These are phyloP conservation scores for Cytospora mali DNA, from an alignment of 2,329 filamentous ascomycete species.

Conservation along the genomic window DNA sequence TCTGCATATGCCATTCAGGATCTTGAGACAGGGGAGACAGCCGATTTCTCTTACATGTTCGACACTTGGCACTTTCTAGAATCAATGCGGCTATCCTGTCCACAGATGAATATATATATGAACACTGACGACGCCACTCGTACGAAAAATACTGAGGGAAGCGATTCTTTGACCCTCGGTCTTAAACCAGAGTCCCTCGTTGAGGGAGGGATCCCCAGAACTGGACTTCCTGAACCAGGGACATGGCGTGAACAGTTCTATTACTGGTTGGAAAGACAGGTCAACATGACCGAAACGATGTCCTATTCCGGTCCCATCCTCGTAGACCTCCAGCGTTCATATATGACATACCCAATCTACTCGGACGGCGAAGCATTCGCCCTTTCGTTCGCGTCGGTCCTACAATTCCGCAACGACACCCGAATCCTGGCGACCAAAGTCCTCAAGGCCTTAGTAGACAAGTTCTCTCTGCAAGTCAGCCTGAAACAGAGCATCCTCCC, in stretches of 20 bases:
- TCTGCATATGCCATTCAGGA: background rate
- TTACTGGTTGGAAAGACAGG: background rate
- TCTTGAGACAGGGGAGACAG: conserved; percentile 14
- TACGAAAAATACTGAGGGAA: background rate
- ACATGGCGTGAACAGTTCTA: conserved; percentile 10
- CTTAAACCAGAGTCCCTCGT: conserved; percentile 6
- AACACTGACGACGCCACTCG: background rate
- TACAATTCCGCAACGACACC: conserved; percentile 38
- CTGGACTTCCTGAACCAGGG: background rate
- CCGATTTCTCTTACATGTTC: conserved; percentile 17
- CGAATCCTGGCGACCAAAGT: conserved; percentile 29
- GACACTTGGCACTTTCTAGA: conserved; percentile 3
- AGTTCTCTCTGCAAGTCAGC: conserved; percentile 8
- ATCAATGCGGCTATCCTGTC: conserved; percentile 6
- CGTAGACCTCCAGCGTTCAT: conserved; percentile 8
- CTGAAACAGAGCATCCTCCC: background rate
- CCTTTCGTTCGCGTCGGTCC: conserved; percentile 38
- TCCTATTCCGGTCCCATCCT: background rate
- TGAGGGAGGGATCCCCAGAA: conserved; percentile 2
- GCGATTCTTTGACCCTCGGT: background rate
- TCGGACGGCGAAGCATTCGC: conserved; percentile 28
- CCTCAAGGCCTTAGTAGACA: background rate
- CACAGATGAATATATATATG: conserved; percentile 2
- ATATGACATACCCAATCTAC: conserved; percentile 16
- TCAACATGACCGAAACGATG: too few species aligned